These are phyloP conservation scores for Tylopilus balloui DNA, from an alignment of 768 basidiomycete genomes.

Conservation along the genomic window DNA sequence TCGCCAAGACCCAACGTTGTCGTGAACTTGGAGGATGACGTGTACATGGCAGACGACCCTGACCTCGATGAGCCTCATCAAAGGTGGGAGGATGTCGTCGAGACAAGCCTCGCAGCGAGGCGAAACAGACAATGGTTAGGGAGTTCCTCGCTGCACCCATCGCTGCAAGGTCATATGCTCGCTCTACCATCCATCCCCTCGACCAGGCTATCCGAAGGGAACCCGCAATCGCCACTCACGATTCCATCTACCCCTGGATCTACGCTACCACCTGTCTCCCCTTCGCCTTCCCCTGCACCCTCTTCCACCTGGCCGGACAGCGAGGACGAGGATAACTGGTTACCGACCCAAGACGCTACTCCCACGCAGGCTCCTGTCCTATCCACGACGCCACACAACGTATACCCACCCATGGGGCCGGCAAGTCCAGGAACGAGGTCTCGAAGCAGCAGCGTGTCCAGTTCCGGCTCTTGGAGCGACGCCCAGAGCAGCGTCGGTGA, in stretches of 20 bases:
- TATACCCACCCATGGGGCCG: background rate
- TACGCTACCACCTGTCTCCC: slow-evolving; percentile 16
- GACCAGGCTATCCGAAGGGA: slow-evolving; percentile 14
- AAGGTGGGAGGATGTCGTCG: slow-evolving; percentile 16
- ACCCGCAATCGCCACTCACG: slow-evolving; percentile 24
- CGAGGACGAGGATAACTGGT: slow-evolving; percentile 14
- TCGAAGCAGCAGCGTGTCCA: slow-evolving; percentile 14
- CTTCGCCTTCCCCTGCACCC: slow-evolving; percentile 15
- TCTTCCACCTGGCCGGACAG: slow-evolving; percentile 11
- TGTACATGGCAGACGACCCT: slow-evolving; percentile 6
- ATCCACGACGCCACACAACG: background rate
- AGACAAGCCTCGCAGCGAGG: slow-evolving; percentile 7
- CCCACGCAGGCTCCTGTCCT: background rate
- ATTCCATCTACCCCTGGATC: slow-evolving; percentile 18
- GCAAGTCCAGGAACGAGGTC: background rate
- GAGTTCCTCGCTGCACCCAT: slow-evolving; percentile 1
- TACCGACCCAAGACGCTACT: background rate
- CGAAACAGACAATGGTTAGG: background rate
- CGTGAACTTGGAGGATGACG: slow-evolving; percentile 14
- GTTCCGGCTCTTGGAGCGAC: slow-evolving; percentile 27
- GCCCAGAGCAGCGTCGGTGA: slow-evolving; percentile 18
- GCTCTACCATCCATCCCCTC: slow-evolving; percentile 31
- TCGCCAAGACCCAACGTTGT: slow-evolving; percentile 17
- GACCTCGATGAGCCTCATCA: background rate
- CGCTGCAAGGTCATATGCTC: slow-evolving; percentile 5